Base-by-base conservation (phyloP, 192 early-diverging fungal species). In the Backusella parvicylindrica region DNA sequence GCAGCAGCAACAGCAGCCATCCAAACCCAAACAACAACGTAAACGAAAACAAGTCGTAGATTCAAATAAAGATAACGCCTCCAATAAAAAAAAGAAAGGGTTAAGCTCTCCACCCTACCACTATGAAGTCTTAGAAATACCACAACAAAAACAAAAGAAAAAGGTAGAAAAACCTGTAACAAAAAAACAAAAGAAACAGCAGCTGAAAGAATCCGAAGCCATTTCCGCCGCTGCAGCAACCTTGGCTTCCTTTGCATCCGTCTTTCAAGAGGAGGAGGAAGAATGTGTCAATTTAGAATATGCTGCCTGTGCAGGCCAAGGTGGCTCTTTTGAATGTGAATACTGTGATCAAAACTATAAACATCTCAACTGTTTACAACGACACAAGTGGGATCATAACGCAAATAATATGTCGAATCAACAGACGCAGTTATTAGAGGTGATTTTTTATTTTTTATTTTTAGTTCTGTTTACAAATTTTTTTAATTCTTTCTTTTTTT, bases 391-490 rank as follows among this genome's bases (percentile, higher is more conserved):
- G 53, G 72, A 73, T 36, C 72, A 73, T 64, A 69, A 36, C 13
- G 21, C 36, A 69, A 37, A 37, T 2, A 12, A 28, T 60, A 36
- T 71, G 70, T 21, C 32, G 23, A 71, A 77, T 49, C 75, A 66
- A 41, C 76, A 77, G 47, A 71, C 71, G 35, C 76, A 77, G 67
- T 18, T 77, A 35, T 68, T 77, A 56, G 76, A 77, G 71, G 76
- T 77, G 73, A 50, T 33, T 12, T 26, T 68, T 47, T 47, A n/a
- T 47, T 21, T 47, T 47, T 47, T 47, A n/a, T 47, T 21, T 47
- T 47, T 47, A 40, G 38, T 47, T 47, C 16, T 26, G 23, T 26
- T 41, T 43, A 26, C 35, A 15, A 36, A 28, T 8, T 47, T 43
- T 43, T 6, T 43, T 16, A 43, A 37, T 30, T 69, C 23, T 41